Evolutionary conservation across 225 moss, liverwort and hornwort species (phyloP).

Genomic region (Anthoceros angustus): DNA sequence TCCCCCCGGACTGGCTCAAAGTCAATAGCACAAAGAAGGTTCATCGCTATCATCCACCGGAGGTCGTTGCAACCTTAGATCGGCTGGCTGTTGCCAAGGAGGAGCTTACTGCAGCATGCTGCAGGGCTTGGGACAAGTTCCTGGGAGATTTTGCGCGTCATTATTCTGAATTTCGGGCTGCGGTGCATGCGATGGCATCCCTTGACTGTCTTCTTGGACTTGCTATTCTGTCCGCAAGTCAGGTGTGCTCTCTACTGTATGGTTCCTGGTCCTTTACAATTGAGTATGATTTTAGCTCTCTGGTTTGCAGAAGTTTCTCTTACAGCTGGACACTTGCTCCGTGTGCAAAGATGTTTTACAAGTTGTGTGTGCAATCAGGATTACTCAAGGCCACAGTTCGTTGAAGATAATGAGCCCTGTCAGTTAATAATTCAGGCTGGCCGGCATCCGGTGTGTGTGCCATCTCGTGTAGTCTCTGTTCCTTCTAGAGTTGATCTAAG

Average conservation of each 20-base stretch:
- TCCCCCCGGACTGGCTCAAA: conserved; percentile 84
- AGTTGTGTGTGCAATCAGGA: conserved; percentile 28
- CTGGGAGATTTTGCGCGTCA: conserved; percentile 69
- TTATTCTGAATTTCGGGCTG: conserved; percentile 77
- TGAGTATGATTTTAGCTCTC: background rate
- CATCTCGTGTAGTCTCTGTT: background rate
- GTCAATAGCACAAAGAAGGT: conserved; percentile 62
- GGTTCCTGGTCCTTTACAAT: background rate
- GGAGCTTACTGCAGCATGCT: conserved; percentile 53
- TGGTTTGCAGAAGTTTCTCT: background rate
- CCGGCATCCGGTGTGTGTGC: conserved; percentile 62
- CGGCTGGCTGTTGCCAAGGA: conserved; percentile 66
- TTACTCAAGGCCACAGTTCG: conserved; percentile 75
- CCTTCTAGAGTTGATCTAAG: background rate
- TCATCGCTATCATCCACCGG: conserved; percentile 76
- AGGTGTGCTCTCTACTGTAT: conserved; percentile 25
- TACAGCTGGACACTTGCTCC: background rate
- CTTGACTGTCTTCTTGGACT: conserved; percentile 90
- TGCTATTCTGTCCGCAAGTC: conserved; percentile 65
- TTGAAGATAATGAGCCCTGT: conserved; percentile 43
- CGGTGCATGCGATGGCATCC: conserved; percentile 92
- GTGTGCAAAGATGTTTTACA: background rate
- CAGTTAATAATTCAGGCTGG: conserved; percentile 57
- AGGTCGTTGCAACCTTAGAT: conserved; percentile 54
- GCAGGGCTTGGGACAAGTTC: conserved; percentile 72